phyloP scores from a whole-genome alignment of 768 basidiomycete genomes.

The Tricholoma saponaceum region DNA sequence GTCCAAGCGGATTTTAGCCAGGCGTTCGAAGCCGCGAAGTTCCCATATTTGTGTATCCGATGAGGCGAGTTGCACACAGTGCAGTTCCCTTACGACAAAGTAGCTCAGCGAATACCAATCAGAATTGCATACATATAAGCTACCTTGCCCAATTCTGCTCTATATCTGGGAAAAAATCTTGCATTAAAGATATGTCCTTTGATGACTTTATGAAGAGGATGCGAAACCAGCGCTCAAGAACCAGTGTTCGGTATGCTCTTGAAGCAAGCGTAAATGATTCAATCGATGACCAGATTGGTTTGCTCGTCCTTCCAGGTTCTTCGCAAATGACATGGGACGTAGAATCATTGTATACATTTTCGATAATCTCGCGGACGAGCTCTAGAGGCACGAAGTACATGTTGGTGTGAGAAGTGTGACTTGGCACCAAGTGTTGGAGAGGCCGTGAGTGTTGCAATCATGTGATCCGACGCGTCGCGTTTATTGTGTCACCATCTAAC shows the following conservation, averaged over 20 bases:
- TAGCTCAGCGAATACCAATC: neutral
- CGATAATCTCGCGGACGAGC: constrained; percentile 30
- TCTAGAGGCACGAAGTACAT: constrained; percentile 26
- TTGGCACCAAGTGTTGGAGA: too few relatives aligned
- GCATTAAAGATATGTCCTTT: constrained; percentile 18
- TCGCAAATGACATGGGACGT: constrained; percentile 1
- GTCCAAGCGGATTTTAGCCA: constrained; percentile 23
- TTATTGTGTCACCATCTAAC: too few relatives aligned
- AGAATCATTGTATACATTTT: constrained; percentile 13
- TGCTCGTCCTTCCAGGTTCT: constrained; percentile 14
- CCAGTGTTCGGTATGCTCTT: constrained; percentile 23
- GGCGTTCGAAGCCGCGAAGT: constrained; percentile 16
- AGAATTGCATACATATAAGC: neutral
- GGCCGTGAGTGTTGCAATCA: too few relatives aligned
- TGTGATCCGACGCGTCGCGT: too few relatives aligned
- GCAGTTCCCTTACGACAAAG: constrained; percentile 22
- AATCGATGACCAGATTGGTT: constrained; percentile 25
- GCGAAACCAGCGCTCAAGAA: constrained; percentile 30
- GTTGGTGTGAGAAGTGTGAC: too few relatives aligned
- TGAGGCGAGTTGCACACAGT: constrained; percentile 22
- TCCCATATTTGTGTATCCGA: constrained; percentile 19
- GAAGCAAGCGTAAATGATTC: constrained; percentile 24
- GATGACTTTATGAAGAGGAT: constrained; percentile 21
- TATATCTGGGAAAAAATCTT: constrained; percentile 22
- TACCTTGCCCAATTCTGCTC: constrained; percentile 21